Percentiles rank a stretch among this genome's conserved stretches.
phyloP scores from a whole-genome alignment of 495 filamentous ascomycete species.

The Xylaria venustula region DNA sequence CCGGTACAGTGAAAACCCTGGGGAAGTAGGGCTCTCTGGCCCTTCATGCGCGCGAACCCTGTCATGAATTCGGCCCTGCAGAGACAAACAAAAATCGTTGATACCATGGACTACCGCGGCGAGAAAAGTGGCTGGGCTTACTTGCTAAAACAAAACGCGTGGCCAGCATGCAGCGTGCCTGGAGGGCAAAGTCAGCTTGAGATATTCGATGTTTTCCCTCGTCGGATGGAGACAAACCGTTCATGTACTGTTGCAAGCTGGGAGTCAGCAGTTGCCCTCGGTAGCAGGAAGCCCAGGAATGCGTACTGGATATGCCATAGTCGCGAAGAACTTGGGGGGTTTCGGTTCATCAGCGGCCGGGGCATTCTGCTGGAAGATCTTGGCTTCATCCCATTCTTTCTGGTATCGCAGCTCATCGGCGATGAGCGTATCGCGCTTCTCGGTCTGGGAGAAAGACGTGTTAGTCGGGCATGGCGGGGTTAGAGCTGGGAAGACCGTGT shows the following conservation, averaged over 20 bases:
- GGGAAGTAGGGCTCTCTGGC: slow-evolving; percentile 81
- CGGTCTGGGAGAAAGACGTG: slow-evolving; percentile 47
- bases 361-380: slow-evolving; percentile 81
- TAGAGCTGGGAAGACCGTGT: no score
- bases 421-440: slow-evolving; percentile 87
- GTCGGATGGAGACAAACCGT: no score
- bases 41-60: slow-evolving; percentile 84
- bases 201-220: no score
- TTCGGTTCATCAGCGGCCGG: slow-evolving; percentile 75
- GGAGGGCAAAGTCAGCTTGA: no score
- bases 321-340: slow-evolving; percentile 86
- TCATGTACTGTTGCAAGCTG: no score
- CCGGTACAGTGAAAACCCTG: slow-evolving; percentile 95
- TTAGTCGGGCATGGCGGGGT: no score
- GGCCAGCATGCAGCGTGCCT: slow-evolving; percentile 73
- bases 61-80: slow-evolving; percentile 74
- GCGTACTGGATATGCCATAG: slow-evolving; percentile 75
- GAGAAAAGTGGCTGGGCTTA: no score
- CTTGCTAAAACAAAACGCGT: no score
- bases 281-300: no score
- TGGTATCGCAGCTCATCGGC: slow-evolving; percentile 93
- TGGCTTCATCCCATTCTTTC: slow-evolving; percentile 72
- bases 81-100: no score
- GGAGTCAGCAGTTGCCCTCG: no score
- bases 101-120: no score